phyloP scores from a whole-genome alignment of 352 stramenopile genomes.

The Phytophthora citricola region DNA sequence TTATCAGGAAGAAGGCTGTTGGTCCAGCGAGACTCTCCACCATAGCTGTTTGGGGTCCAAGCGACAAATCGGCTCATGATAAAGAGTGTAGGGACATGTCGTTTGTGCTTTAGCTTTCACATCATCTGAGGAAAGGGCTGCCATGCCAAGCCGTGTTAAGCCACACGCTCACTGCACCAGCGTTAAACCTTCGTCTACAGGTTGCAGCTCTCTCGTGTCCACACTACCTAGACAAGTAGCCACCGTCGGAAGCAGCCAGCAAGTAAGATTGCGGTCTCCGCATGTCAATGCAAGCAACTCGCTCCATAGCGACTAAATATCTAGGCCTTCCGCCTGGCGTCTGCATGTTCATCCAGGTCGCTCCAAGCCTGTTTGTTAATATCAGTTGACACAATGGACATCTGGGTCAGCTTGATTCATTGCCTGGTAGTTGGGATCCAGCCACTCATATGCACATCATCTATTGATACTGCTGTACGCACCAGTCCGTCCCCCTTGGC shows the following conservation, averaged over 20 bases:
- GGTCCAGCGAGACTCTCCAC: background rate
- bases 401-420: slow-evolving; percentile 23
- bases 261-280: slow-evolving; percentile 1
- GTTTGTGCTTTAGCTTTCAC: slow-evolving; percentile 17
- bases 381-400: background rate
- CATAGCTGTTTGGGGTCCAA: slow-evolving; percentile 5
- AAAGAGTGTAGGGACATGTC: slow-evolving; percentile 15
- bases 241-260: too few species aligned
- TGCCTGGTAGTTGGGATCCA: background rate
- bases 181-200: slow-evolving; percentile 16
- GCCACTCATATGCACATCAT: background rate
- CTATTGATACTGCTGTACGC: slow-evolving; percentile 9
- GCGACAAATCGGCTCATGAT: slow-evolving; percentile 13
- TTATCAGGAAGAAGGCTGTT: slow-evolving; percentile 2
- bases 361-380: slow-evolving; percentile 56
- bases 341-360: slow-evolving; percentile 58
- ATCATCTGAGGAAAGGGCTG: slow-evolving; percentile 8
- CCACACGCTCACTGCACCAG: background rate
- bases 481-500: slow-evolving; percentile 54
- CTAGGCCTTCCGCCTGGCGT: slow-evolving; percentile 4
- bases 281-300: background rate
- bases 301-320: background rate
- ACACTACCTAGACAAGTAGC: slow-evolving; percentile 4
- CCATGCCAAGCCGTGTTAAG: background rate
- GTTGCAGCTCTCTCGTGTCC: background rate